Percentiles rank a stretch among this genome's conserved stretches.
Conservation (phyloP, 73 alveolate genomes). For the Paramecium tetraurelia region DNA sequence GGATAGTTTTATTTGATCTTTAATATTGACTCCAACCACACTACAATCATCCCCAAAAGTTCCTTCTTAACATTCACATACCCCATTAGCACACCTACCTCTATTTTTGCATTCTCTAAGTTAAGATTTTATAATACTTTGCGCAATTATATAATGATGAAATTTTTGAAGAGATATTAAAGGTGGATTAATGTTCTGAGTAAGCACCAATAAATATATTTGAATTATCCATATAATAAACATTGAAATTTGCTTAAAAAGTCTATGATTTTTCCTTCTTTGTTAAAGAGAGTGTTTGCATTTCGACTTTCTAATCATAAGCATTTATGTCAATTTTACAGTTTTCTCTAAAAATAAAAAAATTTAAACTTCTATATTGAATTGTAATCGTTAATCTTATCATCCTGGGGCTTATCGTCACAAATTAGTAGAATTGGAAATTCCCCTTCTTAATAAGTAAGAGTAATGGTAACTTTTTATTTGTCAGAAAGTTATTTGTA, state of each 20-base stretch:
- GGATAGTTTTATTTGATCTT: background rate
- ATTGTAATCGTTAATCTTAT: background rate
- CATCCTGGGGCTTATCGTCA: background rate
- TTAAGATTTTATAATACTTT: background rate
- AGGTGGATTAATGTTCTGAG: background rate
- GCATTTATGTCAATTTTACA: background rate
- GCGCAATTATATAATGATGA: background rate
- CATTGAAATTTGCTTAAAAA: background rate
- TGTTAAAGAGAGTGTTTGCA: background rate
- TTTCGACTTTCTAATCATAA: background rate
- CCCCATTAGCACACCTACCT: background rate
- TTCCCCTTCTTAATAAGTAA: background rate
- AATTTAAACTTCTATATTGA: background rate
- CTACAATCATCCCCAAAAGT: background rate
- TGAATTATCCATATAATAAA: background rate
- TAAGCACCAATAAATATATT: background rate
- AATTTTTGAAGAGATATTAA: background rate
- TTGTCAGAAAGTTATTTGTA: background rate
- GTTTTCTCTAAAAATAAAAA: background rate
- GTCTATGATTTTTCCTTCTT: background rate
- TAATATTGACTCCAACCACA: background rate
- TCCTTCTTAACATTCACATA: background rate
- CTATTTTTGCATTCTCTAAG: background rate
- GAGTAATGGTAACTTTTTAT: background rate
- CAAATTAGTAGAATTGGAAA: background rate